Base-by-base conservation (phyloP, 306 rosid genomes). In the Gleditsia sinensis region DNA sequence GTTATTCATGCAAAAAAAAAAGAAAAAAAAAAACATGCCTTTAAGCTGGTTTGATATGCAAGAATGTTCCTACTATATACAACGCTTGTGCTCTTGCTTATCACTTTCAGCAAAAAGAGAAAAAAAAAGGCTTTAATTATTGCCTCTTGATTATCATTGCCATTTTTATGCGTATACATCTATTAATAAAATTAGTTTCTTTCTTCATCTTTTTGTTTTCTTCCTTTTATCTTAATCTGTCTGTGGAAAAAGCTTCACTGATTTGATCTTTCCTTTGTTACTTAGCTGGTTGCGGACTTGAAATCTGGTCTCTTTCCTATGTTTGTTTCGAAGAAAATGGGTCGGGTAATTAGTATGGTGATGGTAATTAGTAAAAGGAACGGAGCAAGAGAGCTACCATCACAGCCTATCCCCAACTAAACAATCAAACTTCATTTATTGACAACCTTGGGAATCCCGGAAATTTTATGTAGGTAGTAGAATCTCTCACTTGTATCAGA, bases 291-390 rank as follows among this genome's bases (percentile, higher is more conserved):
- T 54, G 46, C 20, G 55, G 50, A n/a, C 12, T 42, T 55, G 20
- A 53, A 67, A 43, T 21, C 30, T 64, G 32, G 62, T 61, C 77
- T 54, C 57, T 80, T 32, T 75, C 77, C 20, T 30, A 14, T 60
- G 51, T 78, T 71, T 11, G 32, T 40, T 24, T 67, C 42, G 27
- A 67, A 49, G 36, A 59, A 39, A 57, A 54, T 11, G 14, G 16
- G 68, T 23, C 9, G 45, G 61, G 51, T 42, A 4, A 43, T 10
- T 23, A 51, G 27, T 21, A 9, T 39, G n/a, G n/a, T n/a, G n/a
- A n/a, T n/a, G 61, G 51, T 42, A 4, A 43, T 10, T 23, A 51
- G 27, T 21, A 9, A 7, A 25, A 49, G 30, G 48, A 16, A 2
- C 46, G 49, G 13, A 58, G 12, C 57, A 65, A 63, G 13, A 55